Base-by-base conservation (phyloP, 371 early-diverging fungal species). In the Rhizopus stolonifer region DNA sequence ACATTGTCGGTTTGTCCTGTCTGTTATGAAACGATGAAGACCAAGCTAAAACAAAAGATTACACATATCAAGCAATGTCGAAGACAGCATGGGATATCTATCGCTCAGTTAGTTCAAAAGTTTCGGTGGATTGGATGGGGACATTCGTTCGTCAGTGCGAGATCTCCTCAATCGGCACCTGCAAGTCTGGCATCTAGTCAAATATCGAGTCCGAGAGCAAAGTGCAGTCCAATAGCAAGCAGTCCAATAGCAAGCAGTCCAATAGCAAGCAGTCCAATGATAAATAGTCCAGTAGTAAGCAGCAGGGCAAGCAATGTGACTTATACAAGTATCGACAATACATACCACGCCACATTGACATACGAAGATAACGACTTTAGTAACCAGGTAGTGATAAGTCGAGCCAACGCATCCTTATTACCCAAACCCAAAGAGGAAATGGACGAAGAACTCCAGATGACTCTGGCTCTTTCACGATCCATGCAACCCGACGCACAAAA, bases 91-190 rank as follows among this genome's bases (percentile, higher is more conserved):
- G 26, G 39, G 6, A 31, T 67, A 22, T 52, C 58, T 15, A 43
- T 60, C 11, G 25, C 52, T 9, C 52, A 61, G 17, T 46, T 67
- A 38, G 19, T 63, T n/a, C 56, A 54, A 18, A 56, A 56, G 14
- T 40, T 62, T 15, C 61, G 57, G 18, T 72, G 72, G 72, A 60
- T 65, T 22, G 60, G 61, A 17, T 72, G 69, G 61, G 72, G 69
- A 11, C 67, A 72, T 44, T 25, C 24, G 14, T 64, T 61, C 9
- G 24, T 46, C 1, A 3, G 24, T 36, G 4, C 22, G 25, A 33
- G 31, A 22, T 32, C 25, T 19, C 32, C 0, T 36, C 36, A 36
- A 36, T n/a, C n/a, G n/a, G 15, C 14, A 36, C 1, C 4, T 6
- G 15, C 2, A 6, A n/a, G 36, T 1, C 1, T 36, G n/a, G 6